Evolutionary conservation across 1,284 basidiomycete genomes (phyloP).

Genomic region (Ganoderma sp.): DNA sequence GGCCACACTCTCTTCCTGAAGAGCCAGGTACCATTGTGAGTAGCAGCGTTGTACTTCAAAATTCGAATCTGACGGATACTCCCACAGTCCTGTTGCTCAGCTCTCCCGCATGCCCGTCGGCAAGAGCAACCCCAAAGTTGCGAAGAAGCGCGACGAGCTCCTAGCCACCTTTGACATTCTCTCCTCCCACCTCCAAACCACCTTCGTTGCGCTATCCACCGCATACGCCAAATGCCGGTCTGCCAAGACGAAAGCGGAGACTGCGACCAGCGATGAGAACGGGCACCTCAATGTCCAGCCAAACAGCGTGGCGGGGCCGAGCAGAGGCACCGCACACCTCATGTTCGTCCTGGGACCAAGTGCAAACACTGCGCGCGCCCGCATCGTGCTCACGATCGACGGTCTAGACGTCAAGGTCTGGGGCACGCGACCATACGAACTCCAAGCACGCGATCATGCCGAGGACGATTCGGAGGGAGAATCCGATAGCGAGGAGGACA

Average conservation of each 20-base stretch:
- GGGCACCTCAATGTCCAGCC: constrained; percentile 4
- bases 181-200: constrained; percentile 73
- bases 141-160: constrained; percentile 65
- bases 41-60: constrained; percentile 24
- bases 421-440: constrained; percentile 49
- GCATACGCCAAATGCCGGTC: constrained; percentile 49
- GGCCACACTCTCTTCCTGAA: constrained; percentile 76
- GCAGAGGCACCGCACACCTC: constrained; percentile 51
- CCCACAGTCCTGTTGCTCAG: constrained; percentile 64
- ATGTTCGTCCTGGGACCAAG: constrained; percentile 70
- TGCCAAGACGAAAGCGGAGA: constrained; percentile 35
- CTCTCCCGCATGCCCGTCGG: constrained; percentile 54
- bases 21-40: constrained; percentile 77
- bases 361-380: constrained; percentile 59
- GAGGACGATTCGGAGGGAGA: constrained; percentile 30
- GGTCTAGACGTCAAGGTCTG: constrained; percentile 64
- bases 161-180: constrained; percentile 69
- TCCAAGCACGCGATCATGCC: constrained; percentile 28
- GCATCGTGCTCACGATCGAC: constrained; percentile 66
- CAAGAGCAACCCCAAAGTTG: constrained; percentile 49
- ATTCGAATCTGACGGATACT: not conserved
- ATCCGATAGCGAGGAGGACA: constrained; percentile 33
- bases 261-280: constrained; percentile 7
- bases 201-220: constrained; percentile 71
- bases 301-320: not conserved